Evolutionary conservation across 2,329 filamentous ascomycete genomes (phyloP).

Genomic region (Alternaria sp.): DNA sequence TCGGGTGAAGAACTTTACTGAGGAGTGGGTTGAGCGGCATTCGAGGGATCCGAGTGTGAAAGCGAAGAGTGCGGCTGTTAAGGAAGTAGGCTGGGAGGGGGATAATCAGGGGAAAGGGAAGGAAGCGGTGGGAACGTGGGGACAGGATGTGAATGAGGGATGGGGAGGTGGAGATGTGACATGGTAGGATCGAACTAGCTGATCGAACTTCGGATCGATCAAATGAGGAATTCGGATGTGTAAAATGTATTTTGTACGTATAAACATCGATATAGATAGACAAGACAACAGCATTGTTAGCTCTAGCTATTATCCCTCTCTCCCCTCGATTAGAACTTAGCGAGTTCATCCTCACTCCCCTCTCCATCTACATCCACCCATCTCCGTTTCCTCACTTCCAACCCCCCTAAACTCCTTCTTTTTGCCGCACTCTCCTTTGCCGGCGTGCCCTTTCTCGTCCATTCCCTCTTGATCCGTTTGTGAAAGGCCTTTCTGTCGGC

Average conservation of each 20-base stretch:
- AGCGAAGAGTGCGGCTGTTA: neutral
- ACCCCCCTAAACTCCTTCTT: neutral
- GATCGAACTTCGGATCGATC: neutral
- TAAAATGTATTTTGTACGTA: neutral
- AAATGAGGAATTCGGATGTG: too few relatives aligned
- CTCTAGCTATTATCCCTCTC: neutral
- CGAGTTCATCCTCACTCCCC: slow-evolving; percentile 38
- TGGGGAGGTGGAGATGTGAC: neutral
- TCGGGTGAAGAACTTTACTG: slow-evolving; percentile 19
- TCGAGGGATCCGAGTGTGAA: slow-evolving; percentile 11
- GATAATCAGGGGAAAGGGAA: neutral
- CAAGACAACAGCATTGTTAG: neutral
- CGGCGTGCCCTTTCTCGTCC: slow-evolving; percentile 23
- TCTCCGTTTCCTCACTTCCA: slow-evolving; percentile 1
- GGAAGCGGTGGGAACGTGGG: neutral
- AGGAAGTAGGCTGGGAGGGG: neutral
- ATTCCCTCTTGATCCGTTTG: slow-evolving; percentile 31
- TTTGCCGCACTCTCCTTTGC: slow-evolving; percentile 2
- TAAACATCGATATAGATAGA: neutral
- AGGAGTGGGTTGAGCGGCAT: slow-evolving; percentile 31
- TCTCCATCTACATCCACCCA: neutral
- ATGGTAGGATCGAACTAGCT: neutral
- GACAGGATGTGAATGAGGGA: neutral
- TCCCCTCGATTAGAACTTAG: neutral
- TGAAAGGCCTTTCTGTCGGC: slow-evolving; percentile 17